phyloP scores from a whole-genome alignment of 2,329 filamentous ascomycete species.

The Nemania sp. region DNA sequence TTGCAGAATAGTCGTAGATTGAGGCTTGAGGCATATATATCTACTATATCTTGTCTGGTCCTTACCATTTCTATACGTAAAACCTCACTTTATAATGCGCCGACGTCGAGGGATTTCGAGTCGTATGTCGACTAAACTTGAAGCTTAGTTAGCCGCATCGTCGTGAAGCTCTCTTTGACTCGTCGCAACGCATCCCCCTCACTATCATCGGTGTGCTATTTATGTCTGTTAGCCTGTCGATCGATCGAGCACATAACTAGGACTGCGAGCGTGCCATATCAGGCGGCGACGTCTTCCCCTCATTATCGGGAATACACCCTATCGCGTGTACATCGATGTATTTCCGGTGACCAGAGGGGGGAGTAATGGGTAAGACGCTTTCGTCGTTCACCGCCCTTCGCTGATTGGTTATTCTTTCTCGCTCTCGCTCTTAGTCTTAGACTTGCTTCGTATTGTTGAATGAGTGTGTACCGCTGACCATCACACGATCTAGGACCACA shows the following conservation, averaged over 20 bases:
- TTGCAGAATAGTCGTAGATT: background rate
- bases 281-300: background rate
- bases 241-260: background rate
- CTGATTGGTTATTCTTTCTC: too few relatives aligned
- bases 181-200: background rate
- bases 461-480: background rate
- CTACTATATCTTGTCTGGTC: background rate
- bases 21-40: background rate
- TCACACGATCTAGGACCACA: background rate
- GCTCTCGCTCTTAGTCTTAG: background rate
- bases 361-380: constrained; percentile 9
- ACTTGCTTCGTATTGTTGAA: background rate
- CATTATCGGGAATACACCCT: background rate
- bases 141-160: background rate
- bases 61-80: background rate
- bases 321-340: constrained; percentile 10
- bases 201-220: background rate
- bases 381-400: background rate
- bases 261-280: background rate
- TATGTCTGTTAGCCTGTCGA: too few relatives aligned
- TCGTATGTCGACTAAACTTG: background rate
- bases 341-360: constrained; percentile 13
- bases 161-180: background rate
- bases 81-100: background rate
- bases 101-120: background rate